Conservation (phyloP, 2,329 filamentous ascomycete genomes). For the Penicillium sp. region DNA sequence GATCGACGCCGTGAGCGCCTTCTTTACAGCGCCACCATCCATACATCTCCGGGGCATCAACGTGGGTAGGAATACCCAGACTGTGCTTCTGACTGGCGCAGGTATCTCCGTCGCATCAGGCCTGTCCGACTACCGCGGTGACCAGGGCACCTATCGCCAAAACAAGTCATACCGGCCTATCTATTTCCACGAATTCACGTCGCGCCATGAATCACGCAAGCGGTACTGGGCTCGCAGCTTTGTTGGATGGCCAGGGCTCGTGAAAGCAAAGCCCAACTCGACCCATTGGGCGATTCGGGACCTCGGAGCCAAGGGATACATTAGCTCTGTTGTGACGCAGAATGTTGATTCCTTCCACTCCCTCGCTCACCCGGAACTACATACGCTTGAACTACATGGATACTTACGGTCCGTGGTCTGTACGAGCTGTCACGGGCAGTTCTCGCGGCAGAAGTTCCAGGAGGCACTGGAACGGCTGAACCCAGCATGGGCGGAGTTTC, state of each 20-base stretch:
- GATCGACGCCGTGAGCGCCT: slow-evolving; percentile 73
- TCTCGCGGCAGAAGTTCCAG: slow-evolving; percentile 75
- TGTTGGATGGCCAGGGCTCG: slow-evolving; percentile 82
- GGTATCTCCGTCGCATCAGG: slow-evolving; percentile 93
- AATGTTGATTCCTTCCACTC: slow-evolving; percentile 96
- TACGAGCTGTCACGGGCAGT: slow-evolving; percentile 72
- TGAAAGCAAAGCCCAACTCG: slow-evolving; percentile 75
- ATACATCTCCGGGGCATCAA: slow-evolving; percentile 48
- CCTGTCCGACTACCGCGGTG: slow-evolving; percentile 87
- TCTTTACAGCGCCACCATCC: slow-evolving; percentile 67
- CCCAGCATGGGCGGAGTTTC: slow-evolving; percentile 78
- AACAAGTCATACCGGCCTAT: slow-evolving; percentile 91
- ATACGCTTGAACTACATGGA: slow-evolving; percentile 86
- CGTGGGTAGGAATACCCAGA: slow-evolving; percentile 55
- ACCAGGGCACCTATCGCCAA: slow-evolving; percentile 86
- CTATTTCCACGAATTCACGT: slow-evolving; percentile 87
- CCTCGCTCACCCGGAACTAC: slow-evolving; percentile 70
- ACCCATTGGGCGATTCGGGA: slow-evolving; percentile 76
- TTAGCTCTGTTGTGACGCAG: slow-evolving; percentile 83
- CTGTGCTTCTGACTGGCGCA: slow-evolving; percentile 74
- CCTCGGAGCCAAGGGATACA: slow-evolving; percentile 70
- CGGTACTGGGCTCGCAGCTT: slow-evolving; percentile 96
- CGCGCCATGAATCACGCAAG: slow-evolving; percentile 80
- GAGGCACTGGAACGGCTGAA: slow-evolving; percentile 74
- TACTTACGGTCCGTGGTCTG: slow-evolving; percentile 83